phyloP scores from a whole-genome alignment of 2,329 filamentous ascomycete genomes.

The Mariannaea sp. region DNA sequence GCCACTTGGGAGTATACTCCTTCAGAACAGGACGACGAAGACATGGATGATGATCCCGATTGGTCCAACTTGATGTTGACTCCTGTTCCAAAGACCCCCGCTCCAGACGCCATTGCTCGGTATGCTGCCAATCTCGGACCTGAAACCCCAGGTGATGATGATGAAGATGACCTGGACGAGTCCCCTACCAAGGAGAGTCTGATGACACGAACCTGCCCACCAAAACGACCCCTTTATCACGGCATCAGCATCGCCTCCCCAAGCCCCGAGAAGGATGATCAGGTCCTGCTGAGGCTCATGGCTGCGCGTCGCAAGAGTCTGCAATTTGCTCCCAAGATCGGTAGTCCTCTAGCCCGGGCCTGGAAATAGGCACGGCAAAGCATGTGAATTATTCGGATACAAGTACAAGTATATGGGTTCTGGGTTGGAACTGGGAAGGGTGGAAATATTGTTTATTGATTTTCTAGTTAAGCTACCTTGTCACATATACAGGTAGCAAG shows the following conservation, averaged over 20 bases:
- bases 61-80: conserved; percentile 54
- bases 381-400: conserved; percentile 11
- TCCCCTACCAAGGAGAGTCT: conserved; percentile 46
- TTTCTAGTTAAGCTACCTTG: conserved; percentile 19
- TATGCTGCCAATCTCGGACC: conserved; percentile 56
- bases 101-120: conserved; percentile 58
- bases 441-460: conserved; percentile 26
- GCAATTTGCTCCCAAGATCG: conserved; percentile 76
- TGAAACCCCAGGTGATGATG: conserved; percentile 49
- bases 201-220: conserved; percentile 59
- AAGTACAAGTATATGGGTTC: conserved; percentile 25
- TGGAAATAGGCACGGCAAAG: conserved; percentile 46
- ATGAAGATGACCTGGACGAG: conserved; percentile 39
- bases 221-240: conserved; percentile 48
- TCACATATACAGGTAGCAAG: conserved; percentile 20
- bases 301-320: conserved; percentile 76
- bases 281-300: conserved; percentile 66
- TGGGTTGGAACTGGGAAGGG: conserved; percentile 21
- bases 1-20: conserved; percentile 61
- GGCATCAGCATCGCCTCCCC: conserved; percentile 53
- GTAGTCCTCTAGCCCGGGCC: conserved; percentile 69
- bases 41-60: conserved; percentile 47
- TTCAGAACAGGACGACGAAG: conserved; percentile 48
- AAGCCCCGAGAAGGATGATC: conserved; percentile 57
- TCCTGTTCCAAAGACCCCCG: conserved; percentile 63